Conservation (phyloP, 2,329 filamentous ascomycete species). For the Ceratocystis harringtonii region DNA sequence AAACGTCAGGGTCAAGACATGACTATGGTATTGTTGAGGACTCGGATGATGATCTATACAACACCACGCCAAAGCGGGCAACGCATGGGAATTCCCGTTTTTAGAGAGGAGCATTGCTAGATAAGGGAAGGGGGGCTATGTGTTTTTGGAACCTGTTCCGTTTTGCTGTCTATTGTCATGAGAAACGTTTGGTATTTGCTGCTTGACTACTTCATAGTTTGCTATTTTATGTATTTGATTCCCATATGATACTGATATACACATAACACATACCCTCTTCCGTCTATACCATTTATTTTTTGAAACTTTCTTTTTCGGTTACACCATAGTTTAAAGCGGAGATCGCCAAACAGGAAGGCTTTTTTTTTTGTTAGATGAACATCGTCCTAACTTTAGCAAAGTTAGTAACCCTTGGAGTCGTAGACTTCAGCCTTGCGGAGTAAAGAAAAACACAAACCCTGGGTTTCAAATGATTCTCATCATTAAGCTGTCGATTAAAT, state of each 20-base stretch:
- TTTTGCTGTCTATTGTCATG: neutral
- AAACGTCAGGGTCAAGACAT: constrained; percentile 18
- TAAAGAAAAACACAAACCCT: neutral
- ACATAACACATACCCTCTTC: neutral
- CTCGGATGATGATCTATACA: constrained; percentile 29
- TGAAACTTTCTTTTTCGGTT: neutral
- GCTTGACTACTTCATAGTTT: neutral
- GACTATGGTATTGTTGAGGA: constrained; percentile 19
- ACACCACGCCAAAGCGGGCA: constrained; percentile 24
- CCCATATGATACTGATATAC: constrained; percentile 26
- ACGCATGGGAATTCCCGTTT: neutral
- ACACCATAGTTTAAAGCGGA: constrained; percentile 2
- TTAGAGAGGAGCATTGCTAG: neutral
- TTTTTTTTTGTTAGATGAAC: neutral
- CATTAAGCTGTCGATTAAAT: neutral
- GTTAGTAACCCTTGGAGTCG: neutral
- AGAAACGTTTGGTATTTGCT: neutral
- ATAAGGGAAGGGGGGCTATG: neutral
- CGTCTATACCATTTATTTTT: neutral
- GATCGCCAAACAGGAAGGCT: neutral
- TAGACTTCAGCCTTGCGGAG: neutral
- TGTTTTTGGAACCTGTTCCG: neutral
- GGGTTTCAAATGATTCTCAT: neutral
- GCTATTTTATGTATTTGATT: constrained; percentile 25
- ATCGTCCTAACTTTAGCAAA: neutral